Base-by-base conservation (phyloP, 148 eudicot species). In the Nyssa sinensis region DNA sequence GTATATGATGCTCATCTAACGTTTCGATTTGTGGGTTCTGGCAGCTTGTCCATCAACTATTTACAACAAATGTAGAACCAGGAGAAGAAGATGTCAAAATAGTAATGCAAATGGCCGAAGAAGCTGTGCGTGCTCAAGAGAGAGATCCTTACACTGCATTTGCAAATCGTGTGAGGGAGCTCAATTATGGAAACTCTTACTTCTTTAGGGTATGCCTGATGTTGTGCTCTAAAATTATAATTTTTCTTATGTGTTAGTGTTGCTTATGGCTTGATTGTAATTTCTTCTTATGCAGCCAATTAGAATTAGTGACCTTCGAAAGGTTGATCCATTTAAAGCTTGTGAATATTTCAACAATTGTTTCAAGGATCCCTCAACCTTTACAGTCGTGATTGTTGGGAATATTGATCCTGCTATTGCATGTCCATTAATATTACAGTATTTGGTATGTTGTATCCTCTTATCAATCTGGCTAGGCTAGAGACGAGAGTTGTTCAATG, bases 51-150 rank as follows among this genome's bases (percentile, higher is more conserved):
- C 91, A 93, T 84, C 96, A 89, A 84, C 87, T 93, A 60, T 93
- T 93, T 78, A 81, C 83, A 41, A 93, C 96, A 41, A 79, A 81
- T 61, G 88, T 87, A 71, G 86, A 85, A 78, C 98, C 98, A 62
- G 85, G 83, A 79, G 90, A 89, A 69, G 97, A 92, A 81, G 96
- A 90, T 70, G 89, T 89, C 55, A 93, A 86, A 76, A 86, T 91
- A 71, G 94, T 93, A 74, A 91, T 93, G 94, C 92, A 93, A 89
- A 93, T 93, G 98, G 88, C 96, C 71, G 90, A 88, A 83, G 98
- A 93, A 81, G 83, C 93, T 33, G 84, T 93, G 41, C 93, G 86
- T 78, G 96, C 98, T 81, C 98, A 90, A 76, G 96, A 93, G 75
- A 90, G 98, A 88, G 98, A 93, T 84, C 98, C 98, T 77, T 81